A percentile compares a stretch with the other conserved stretches of the same genome.
Conservation (phyloP, 441 rosid species). For the Pelargonium hybrid region DNA sequence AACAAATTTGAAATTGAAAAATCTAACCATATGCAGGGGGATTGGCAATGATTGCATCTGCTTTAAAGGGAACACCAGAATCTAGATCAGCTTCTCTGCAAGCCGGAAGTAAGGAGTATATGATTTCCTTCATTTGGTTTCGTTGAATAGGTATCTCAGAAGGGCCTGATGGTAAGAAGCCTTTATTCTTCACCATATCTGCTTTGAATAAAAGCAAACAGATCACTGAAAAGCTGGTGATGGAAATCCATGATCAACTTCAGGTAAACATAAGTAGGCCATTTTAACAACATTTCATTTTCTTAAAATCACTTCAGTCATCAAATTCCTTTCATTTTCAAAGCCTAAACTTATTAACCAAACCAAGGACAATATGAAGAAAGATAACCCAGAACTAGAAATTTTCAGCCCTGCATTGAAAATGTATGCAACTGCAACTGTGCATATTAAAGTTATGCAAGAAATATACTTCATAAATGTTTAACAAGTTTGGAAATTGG, state of each 20-base stretch:
- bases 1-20: conserved; percentile 14
- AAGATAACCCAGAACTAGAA: no score
- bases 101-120: conserved; percentile 81
- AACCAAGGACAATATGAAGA: background rate
- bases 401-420: background rate
- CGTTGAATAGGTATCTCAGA: conserved; percentile 88
- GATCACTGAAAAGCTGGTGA: conserved; percentile 14
- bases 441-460: no score
- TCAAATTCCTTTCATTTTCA: conserved; percentile 5
- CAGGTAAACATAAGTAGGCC: background rate
- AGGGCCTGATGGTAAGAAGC: conserved; percentile 94
- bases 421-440: background rate
- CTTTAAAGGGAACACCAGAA: conserved; percentile 68
- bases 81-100: conserved; percentile 87
- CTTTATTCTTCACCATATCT: conserved; percentile 99
- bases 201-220: conserved; percentile 28
- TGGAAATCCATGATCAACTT: conserved; percentile 12
- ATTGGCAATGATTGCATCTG: conserved; percentile 97
- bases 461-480: no score
- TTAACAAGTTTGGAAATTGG: no score
- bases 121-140: conserved; percentile 82
- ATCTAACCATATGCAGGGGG: conserved; percentile 91
- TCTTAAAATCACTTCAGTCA: background rate
- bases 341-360: background rate
- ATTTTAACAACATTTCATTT: conserved; percentile 10